phyloP scores from a whole-genome alignment of 176 grass and related monocot species.

The Otatea glauca region DNA sequence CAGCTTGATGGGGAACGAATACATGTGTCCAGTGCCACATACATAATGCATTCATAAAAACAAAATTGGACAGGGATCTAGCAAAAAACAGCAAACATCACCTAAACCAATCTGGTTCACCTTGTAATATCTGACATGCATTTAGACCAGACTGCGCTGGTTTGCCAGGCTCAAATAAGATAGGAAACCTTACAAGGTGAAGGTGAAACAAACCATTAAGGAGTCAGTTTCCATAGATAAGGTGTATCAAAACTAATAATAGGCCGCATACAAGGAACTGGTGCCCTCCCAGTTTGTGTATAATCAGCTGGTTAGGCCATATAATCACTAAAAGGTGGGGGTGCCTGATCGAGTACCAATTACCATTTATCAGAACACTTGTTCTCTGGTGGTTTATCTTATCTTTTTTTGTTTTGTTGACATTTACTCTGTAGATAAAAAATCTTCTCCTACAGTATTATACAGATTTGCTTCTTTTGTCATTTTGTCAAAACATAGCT shows the following conservation, averaged over 20 bases:
- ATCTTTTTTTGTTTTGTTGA: not conserved
- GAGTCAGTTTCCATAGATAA: not conserved
- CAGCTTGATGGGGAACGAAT: not conserved
- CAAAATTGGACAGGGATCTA: not conserved
- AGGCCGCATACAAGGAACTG: not conserved
- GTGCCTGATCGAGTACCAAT: not conserved
- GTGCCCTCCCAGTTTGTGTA: not conserved
- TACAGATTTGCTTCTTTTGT: not conserved
- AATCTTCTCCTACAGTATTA: not conserved
- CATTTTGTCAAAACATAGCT: conserved; percentile 20
- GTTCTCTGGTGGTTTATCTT: not conserved
- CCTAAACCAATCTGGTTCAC: not conserved
- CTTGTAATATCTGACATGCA: not conserved
- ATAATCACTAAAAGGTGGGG: not conserved
- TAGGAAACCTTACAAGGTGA: not conserved
- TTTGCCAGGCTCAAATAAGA: conserved; percentile 27
- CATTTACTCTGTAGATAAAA: not conserved
- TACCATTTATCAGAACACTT: not conserved
- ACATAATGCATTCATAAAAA: not conserved
- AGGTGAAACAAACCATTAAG: not conserved
- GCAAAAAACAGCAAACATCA: not conserved
- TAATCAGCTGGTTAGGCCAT: not conserved
- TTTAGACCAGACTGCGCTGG: conserved; percentile 8
- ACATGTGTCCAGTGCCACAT: not conserved
- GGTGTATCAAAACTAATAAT: not conserved